Conservation (phyloP, 148 eudicot genomes). For the Camellia sinensis region DNA sequence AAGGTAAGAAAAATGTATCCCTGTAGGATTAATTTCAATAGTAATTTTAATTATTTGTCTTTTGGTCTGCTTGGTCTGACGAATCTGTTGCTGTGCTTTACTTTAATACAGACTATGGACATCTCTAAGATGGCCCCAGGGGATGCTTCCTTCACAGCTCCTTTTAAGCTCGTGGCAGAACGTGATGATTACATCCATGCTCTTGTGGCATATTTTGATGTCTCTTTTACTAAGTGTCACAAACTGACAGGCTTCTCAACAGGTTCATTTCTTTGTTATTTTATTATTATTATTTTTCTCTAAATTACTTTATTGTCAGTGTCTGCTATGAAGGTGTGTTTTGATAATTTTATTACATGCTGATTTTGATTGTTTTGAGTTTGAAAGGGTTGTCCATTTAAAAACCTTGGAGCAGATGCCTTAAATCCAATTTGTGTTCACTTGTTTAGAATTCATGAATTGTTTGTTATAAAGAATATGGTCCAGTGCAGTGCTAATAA, state of each 20-base stretch:
- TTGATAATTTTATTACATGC: neutral
- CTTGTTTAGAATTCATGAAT: too few species aligned
- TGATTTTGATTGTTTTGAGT: neutral
- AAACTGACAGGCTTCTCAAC: slow-evolving; percentile 90
- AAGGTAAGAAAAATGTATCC: slow-evolving; percentile 46
- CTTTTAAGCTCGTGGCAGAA: slow-evolving; percentile 88
- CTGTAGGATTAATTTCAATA: neutral
- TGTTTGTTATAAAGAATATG: too few species aligned
- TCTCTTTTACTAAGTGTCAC: slow-evolving; percentile 83
- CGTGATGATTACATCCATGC: slow-evolving; percentile 96
- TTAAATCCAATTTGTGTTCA: too few species aligned
- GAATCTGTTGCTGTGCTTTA: neutral
- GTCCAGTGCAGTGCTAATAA: too few species aligned
- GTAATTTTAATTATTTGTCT: neutral
- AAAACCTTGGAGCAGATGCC: neutral
- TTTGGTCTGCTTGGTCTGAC: neutral
- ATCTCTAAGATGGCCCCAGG: slow-evolving; percentile 92
- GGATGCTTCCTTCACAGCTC: slow-evolving; percentile 92
- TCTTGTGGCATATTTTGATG: slow-evolving; percentile 96
- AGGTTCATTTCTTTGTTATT: slow-evolving; percentile 40
- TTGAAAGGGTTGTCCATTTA: neutral
- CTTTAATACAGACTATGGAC: slow-evolving; percentile 75
- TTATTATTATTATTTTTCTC: too few species aligned
- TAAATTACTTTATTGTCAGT: too few species aligned
- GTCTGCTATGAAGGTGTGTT: too few species aligned